Base-by-base conservation (phyloP, 2,329 filamentous ascomycete genomes). In the Magnaporthales sp. region DNA sequence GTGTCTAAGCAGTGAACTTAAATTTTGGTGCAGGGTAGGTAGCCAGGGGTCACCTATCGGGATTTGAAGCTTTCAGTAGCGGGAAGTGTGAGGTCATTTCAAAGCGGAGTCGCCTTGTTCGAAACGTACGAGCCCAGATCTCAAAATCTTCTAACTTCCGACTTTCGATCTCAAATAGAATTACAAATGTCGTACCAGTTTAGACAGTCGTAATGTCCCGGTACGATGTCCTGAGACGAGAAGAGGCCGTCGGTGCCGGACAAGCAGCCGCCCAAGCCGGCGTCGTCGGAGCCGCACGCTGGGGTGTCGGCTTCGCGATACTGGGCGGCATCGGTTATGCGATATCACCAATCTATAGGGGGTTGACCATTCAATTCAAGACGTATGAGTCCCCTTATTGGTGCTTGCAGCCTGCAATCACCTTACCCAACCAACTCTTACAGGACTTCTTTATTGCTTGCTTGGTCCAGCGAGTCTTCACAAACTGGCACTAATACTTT, bases 351-450 rank as follows among this genome's bases (percentile, higher is more conserved):
- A 73, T 93, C 24, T 94, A 93, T 74, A 84, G 90, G 26, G 84
- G 88, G 1, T 78, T 91, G 69, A 92, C 90, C 1, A 80, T 91
- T 64, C 90, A 92, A 74, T 92, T 92, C 77, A 92, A 92, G 79
- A 87, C 90, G 89, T 91, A 83, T 73, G 86, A 51, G 24, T 27
- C 26, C 27, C 38, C 1, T 66, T 19, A 63, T 31, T 7, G 65
- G 27, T 46, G 64, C 60, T 61, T 62, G 26, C 27, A 22, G n/a
- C 63, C 27, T 10, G 66, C 61, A 22, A 30, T 15, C 31, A 58
- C 61, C 13, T 63, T n/a, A 8, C 6, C n/a, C 38, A 51, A 51
- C n/a, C 15, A n/a, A n/a, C 38, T n/a, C 38, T 2, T 51, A n/a
- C 38, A n/a, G n/a, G 6, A n/a, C 58, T 19, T 56, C 58, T n/a